Conservation (phyloP, 768 basidiomycete species). For the Boletus sp. region DNA sequence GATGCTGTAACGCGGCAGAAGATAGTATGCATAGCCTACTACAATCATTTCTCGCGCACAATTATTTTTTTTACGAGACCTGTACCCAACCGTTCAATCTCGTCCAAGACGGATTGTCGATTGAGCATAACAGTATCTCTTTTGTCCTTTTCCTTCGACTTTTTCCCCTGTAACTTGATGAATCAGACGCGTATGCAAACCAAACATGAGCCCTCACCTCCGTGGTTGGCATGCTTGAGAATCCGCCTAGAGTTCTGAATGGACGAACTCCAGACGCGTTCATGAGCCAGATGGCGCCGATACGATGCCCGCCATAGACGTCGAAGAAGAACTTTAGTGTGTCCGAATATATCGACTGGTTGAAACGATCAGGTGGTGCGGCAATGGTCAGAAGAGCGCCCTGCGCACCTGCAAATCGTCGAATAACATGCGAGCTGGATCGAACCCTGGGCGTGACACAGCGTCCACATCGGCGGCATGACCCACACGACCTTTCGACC, state of each 20-base stretch:
- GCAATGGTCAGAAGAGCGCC: not conserved
- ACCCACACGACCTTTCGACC: slow-evolving; percentile 37
- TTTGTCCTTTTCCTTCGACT: slow-evolving; percentile 49
- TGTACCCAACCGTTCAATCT: slow-evolving; percentile 73
- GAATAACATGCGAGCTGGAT: slow-evolving; percentile 69
- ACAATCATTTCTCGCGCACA: slow-evolving; percentile 8
- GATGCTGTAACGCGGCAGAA: not conserved
- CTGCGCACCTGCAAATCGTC: slow-evolving; percentile 69
- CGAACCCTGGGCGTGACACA: slow-evolving; percentile 64
- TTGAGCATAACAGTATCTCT: slow-evolving; percentile 62
- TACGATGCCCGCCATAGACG: slow-evolving; percentile 68
- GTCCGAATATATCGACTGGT: slow-evolving; percentile 68
- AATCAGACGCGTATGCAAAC: not conserved
- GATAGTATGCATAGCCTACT: not conserved
- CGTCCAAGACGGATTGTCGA: slow-evolving; percentile 60
- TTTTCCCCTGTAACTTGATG: slow-evolving; percentile 22
- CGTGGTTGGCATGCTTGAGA: slow-evolving; percentile 59
- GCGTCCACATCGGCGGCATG: slow-evolving; percentile 32
- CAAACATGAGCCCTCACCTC: slow-evolving; percentile 29
- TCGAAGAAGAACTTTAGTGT: slow-evolving; percentile 86
- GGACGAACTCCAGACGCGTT: slow-evolving; percentile 55
- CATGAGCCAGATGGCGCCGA: slow-evolving; percentile 89
- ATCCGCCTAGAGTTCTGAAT: slow-evolving; percentile 82
- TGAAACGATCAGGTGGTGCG: slow-evolving; percentile 2
- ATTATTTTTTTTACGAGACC: slow-evolving; percentile 59